Base-by-base conservation (phyloP, 345 rosid species). In the Eucalyptus cloeziana region DNA sequence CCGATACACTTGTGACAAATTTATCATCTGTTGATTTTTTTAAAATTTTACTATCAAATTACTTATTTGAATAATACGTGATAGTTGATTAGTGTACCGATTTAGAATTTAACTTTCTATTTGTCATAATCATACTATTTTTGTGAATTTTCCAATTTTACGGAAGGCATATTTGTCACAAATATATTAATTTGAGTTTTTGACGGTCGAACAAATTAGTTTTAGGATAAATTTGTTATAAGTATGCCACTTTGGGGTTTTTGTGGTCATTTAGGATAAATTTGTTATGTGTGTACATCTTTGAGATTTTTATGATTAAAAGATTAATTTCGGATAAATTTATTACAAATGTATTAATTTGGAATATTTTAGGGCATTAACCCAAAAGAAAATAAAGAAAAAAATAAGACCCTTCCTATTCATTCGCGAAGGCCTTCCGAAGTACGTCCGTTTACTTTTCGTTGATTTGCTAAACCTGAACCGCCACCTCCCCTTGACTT, bases 91-190 rank as follows among this genome's bases (percentile, higher is more conserved):
- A 52, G 7, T 21, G 2, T 21, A 21, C 1, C 4, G 2, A 3
- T 19, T 52, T 52, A 52, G 2, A 52, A 21, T 52, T 19, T 52
- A 3, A 52, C 25, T 52, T 52, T 52, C 0, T 52, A 52, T 21
- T 52, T 52, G 0, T 52, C 25, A 52, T 1, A 21, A 0, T 52
- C 3, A 52, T 52, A 7, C 0, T 0, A 19, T 52, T 52, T 52
- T 19, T 52, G 9, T 52, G 24, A 52, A 19, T 52, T 52, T 7
- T 17, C 2, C 0, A 3, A 52, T 52, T 52, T 52, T 21, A 21
- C 1, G 0, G 0, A 52, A 52, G 1, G 0, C 8, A 52, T 52
- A 52, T 52, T 0, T 21, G 8, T 52, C 1, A 1, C 0, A 0
- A 52, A 21, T 52, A 0, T 52, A 21, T 0, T 21, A 0, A 0